Conservation (phyloP, 73 alveolate genomes). For the Paraurostyla sp. region DNA sequence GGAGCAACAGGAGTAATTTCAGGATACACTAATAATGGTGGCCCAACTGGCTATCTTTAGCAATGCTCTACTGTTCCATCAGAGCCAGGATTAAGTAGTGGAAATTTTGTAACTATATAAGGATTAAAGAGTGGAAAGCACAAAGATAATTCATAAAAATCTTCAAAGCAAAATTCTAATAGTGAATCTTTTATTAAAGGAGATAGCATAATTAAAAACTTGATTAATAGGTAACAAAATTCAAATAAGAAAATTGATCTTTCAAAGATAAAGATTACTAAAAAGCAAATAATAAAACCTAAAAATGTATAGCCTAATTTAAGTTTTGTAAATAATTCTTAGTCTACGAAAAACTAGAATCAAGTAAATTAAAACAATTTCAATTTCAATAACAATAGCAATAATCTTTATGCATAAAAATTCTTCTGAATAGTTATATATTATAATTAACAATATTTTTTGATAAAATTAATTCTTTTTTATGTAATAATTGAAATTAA, state of each 20-base stretch:
- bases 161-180: neutral
- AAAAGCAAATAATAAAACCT: neutral
- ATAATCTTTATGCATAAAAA: too few species aligned
- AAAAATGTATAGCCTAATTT: too few species aligned
- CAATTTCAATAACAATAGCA: too few species aligned
- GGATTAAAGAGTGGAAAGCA: neutral
- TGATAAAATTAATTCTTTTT: too few species aligned
- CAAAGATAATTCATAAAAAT: neutral
- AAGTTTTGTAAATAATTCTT: too few species aligned
- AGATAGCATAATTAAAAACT: neutral
- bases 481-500: too few species aligned
- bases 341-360: too few species aligned
- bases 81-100: conserved; percentile 32
- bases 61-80: conserved; percentile 27
- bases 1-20: too few species aligned
- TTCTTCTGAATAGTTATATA: too few species aligned
- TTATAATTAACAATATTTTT: too few species aligned
- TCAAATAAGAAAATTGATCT: conserved; percentile 1
- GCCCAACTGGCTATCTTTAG: conserved; percentile 3
- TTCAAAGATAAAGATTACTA: neutral
- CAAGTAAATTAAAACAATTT: too few species aligned
- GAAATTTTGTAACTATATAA: neutral
- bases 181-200: neutral
- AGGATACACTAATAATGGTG: too few species aligned
- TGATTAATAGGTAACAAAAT: neutral